Evolutionary conservation across 2,329 filamentous ascomycete genomes (phyloP).

Genomic region (Curvularia hawaiiensis): DNA sequence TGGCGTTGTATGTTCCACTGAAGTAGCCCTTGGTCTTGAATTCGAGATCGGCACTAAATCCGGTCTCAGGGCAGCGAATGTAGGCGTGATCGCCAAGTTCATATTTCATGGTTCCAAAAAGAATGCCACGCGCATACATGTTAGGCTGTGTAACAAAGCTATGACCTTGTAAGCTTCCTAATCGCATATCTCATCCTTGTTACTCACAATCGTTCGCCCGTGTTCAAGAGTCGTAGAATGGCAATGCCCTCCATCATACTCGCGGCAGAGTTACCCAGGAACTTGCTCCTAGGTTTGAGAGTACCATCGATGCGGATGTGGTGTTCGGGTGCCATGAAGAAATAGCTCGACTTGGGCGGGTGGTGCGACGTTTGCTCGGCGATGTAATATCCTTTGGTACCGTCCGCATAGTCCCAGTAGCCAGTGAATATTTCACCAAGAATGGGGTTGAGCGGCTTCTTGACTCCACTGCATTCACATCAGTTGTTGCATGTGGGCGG

Average conservation of each 20-base stretch:
- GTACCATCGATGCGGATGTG: slow-evolving; percentile 95
- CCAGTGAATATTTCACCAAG: slow-evolving; percentile 93
- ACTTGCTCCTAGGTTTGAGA: slow-evolving; percentile 91
- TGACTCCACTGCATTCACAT: slow-evolving; percentile 74
- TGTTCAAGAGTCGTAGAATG: slow-evolving; percentile 80
- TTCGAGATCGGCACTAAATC: slow-evolving; percentile 87
- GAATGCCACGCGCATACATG: slow-evolving; percentile 96
- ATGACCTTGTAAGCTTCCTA: slow-evolving; percentile 16
- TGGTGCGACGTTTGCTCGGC: slow-evolving; percentile 98
- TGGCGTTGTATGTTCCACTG: slow-evolving; percentile 93
- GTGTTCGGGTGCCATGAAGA: slow-evolving; percentile 95
- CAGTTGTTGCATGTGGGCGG: slow-evolving; percentile 27
- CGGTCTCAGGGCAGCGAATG: slow-evolving; percentile 86
- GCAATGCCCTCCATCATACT: slow-evolving; percentile 98
- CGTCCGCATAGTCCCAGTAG: slow-evolving; percentile 90
- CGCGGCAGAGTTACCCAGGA: slow-evolving; percentile 94
- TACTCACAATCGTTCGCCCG: slow-evolving; percentile 83
- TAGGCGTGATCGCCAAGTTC: slow-evolving; percentile 96
- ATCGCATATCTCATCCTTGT: not conserved
- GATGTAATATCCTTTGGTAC: slow-evolving; percentile 91
- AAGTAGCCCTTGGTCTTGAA: slow-evolving; percentile 99
- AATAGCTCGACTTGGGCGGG: slow-evolving; percentile 98
- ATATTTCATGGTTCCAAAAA: slow-evolving; percentile 99
- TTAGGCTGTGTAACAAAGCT: slow-evolving; percentile 96
- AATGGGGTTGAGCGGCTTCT: slow-evolving; percentile 97